These are phyloP conservation scores for Monosporozyma unispora DNA, from an alignment of 805 yeast genomes.

Conservation along the genomic window DNA sequence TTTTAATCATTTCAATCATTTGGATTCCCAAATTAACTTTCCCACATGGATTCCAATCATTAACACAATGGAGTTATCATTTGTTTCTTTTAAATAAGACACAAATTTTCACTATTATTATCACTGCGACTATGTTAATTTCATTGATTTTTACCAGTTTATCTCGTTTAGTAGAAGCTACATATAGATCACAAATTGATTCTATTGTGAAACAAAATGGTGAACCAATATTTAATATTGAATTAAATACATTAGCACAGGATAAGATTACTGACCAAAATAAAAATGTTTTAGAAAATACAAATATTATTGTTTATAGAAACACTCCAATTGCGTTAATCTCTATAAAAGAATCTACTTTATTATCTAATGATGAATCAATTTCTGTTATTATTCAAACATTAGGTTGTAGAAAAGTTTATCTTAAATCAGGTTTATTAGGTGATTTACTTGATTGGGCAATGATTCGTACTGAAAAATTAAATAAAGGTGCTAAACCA, in stretches of 20 bases:
- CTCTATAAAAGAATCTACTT: constrained; percentile 37
- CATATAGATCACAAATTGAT: constrained; percentile 35
- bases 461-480: constrained; percentile 35
- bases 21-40: constrained; percentile 13
- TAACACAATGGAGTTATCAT: constrained; percentile 18
- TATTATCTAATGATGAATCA: constrained; percentile 33
- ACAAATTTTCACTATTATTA: constrained; percentile 29
- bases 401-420: constrained; percentile 59
- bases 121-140: constrained; percentile 33
- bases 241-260: constrained; percentile 37
- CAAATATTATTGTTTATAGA: constrained; percentile 53
- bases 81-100: constrained; percentile 19
- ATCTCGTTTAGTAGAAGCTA: constrained; percentile 39
- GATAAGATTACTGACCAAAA: constrained; percentile 3
- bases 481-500: constrained; percentile 21
- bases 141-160: constrained; percentile 34
- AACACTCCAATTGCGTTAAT: constrained; percentile 63
- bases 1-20: constrained; percentile 14
- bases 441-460: constrained; percentile 59
- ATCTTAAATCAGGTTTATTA: constrained; percentile 53
- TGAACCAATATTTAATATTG: constrained; percentile 7
- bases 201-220: constrained; percentile 31
- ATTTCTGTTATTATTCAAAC: constrained; percentile 48
- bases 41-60: constrained; percentile 16
- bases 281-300: constrained; percentile 34